phyloP scores from a whole-genome alignment of 1,284 basidiomycete species.

The Fistulinella cinereoalba region DNA sequence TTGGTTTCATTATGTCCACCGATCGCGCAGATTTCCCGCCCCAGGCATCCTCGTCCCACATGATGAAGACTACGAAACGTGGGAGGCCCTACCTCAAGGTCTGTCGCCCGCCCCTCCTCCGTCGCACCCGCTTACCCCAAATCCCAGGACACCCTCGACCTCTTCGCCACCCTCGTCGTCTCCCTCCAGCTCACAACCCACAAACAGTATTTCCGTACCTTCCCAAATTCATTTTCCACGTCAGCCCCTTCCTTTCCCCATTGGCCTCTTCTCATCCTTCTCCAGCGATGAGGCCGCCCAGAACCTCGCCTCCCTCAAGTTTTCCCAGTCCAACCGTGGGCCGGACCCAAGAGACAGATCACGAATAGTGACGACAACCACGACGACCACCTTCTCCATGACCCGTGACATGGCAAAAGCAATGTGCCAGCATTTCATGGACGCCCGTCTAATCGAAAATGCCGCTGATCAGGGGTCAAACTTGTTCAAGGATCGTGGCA shows the following conservation, averaged over 20 bases:
- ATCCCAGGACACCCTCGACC: constrained; percentile 90
- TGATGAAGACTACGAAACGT: constrained; percentile 96
- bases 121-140: not conserved
- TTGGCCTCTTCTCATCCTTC: constrained; percentile 13
- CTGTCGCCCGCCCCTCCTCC: constrained; percentile 6
- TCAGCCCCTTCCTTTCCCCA: constrained; percentile 39
- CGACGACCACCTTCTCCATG: constrained; percentile 99
- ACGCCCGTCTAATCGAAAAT: constrained; percentile 95
- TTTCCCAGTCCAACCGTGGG: constrained; percentile 97
- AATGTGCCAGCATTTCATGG: constrained; percentile 99
- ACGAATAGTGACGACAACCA: constrained; percentile 97
- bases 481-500: constrained; percentile 95
- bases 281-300: constrained; percentile 91
- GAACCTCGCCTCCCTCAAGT: constrained; percentile 95
- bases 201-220: constrained; percentile 95
- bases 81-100: constrained; percentile 94
- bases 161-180: constrained; percentile 95
- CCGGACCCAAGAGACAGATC: constrained; percentile 97
- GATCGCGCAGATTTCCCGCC: constrained; percentile 37
- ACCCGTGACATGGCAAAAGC: constrained; percentile 98
- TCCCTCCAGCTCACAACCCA: constrained; percentile 88
- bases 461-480: constrained; percentile 86
- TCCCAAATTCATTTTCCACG: constrained; percentile 95
- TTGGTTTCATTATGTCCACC: constrained; percentile 36
- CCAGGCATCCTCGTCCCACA: constrained; percentile 73